These are phyloP conservation scores for Penicillium paradoxum DNA, from an alignment of 495 filamentous ascomycete species.

Conservation along the genomic window DNA sequence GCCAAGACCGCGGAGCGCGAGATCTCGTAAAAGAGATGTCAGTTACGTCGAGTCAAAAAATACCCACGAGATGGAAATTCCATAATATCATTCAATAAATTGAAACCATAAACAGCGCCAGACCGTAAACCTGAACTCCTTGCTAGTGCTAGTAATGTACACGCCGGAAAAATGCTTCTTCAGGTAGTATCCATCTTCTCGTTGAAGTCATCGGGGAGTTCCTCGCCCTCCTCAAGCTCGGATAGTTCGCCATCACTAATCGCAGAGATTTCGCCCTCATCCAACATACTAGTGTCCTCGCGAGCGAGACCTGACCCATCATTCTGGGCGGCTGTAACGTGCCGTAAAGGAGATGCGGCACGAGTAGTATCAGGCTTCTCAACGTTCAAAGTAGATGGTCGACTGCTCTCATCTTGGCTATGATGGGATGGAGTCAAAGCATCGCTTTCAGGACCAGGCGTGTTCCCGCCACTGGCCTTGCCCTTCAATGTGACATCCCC, in stretches of 20 bases:
- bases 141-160: constrained; percentile 31
- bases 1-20: constrained; percentile 49
- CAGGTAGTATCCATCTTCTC: constrained; percentile 70
- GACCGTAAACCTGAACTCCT: constrained; percentile 26
- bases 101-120: constrained; percentile 27
- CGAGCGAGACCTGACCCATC: constrained; percentile 33
- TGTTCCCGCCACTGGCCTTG: constrained; percentile 53
- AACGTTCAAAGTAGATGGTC: constrained; percentile 30
- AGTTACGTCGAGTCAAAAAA: constrained; percentile 10
- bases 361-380: constrained; percentile 30
- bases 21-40: constrained; percentile 26
- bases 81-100: constrained; percentile 11
- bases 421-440: constrained; percentile 45
- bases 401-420: constrained; percentile 41
- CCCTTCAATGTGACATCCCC: constrained; percentile 53
- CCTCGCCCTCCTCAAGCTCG: constrained; percentile 46
- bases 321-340: constrained; percentile 29
- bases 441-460: constrained; percentile 59
- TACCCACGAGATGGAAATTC: constrained; percentile 9
- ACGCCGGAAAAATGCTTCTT: constrained; percentile 11
- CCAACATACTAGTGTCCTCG: constrained; percentile 54
- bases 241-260: constrained; percentile 34
- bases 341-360: constrained; percentile 39
- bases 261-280: constrained; percentile 58
- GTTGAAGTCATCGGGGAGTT: constrained; percentile 44